Evolutionary conservation across 164 flowering plant species (phyloP), one percentile per base, ranked within the genome.

Genomic region (Dillenia suffruticosa): DNA sequence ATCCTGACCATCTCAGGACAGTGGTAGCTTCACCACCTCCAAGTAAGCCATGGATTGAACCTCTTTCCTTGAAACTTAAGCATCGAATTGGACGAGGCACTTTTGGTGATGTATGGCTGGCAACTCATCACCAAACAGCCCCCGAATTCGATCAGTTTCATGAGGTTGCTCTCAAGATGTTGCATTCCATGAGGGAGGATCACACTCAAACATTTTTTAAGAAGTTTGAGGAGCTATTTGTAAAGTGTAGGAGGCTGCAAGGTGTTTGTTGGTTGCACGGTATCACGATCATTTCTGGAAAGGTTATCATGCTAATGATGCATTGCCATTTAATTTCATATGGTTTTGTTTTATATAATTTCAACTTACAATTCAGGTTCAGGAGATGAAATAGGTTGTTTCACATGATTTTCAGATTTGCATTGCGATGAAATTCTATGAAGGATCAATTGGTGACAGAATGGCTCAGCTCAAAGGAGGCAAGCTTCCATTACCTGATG

Each of bases 41-140:
- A 57, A 63, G 69, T 50, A 74, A 57, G 66, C 77, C 89, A 9
- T 82, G 93, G 87, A 81, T 93, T 64, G 88, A 85, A 56, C 88
- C 97, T 58, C 70, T 75, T 9, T 67, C 76, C 11, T 59, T 93
- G 74, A 87, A 82, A 67, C 86, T 90, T 44, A 79, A 80, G 47
- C 92, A 90, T 50, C 76, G 98, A 71, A 90, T 93, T 64, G 98
- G 98, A 15, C 72, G 90, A 62, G 98, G 98, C 0, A 75, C 81
- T 5, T 84, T 93, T 72, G 97, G 97, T 50, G 96, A 93, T 76
- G 92, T 88, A 64, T 93, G 96, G 96, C 63, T 88, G 49, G 98
- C 92, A 16, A 93, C 96, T 46, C 89, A 80, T 72, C 96, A 93
- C 74, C 85, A 59, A 51, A 84, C 86, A 8, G 72, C 80, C 19